A percentile compares a stretch with the other conserved stretches of the same genome.
phyloP scores from a whole-genome alignment of 2,329 filamentous ascomycete genomes.

The Aspergillus udagawae region DNA sequence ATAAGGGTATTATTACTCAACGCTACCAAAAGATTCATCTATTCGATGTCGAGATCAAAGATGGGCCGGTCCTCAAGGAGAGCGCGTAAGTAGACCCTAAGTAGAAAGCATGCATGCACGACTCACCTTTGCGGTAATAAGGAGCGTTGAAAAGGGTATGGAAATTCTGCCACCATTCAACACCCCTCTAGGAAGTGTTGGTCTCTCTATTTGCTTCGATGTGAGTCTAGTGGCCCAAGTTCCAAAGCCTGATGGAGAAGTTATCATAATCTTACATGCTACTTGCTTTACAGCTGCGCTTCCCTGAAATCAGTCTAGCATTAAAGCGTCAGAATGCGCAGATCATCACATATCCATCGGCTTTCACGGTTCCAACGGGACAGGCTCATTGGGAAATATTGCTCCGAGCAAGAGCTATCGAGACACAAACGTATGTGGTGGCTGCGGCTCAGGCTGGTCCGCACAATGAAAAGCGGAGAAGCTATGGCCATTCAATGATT shows the following conservation, averaged over 20 bases:
- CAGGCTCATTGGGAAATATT: constrained; percentile 80
- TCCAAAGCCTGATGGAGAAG: not conserved
- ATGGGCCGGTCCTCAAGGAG: constrained; percentile 58
- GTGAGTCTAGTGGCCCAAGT: constrained; percentile 29
- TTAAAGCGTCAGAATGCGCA: constrained; percentile 66
- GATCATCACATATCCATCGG: constrained; percentile 79
- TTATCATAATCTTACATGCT: not conserved
- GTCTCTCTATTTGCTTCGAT: constrained; percentile 85
- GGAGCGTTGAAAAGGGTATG: constrained; percentile 64
- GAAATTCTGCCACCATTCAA: constrained; percentile 65
- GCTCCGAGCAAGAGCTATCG: constrained; percentile 75
- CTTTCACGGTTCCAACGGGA: constrained; percentile 84
- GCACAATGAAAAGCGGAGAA: constrained; percentile 71
- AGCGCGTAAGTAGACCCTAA: constrained; percentile 42
- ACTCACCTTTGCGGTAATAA: constrained; percentile 11
- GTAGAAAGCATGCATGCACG: not conserved
- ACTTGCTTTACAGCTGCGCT: constrained; percentile 55
- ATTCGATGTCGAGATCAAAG: constrained; percentile 67
- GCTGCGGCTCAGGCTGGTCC: constrained; percentile 77
- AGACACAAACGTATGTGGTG: constrained; percentile 82
- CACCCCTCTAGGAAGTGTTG: constrained; percentile 70
- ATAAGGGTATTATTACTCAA: constrained; percentile 54
- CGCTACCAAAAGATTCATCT: constrained; percentile 87
- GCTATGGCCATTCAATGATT: constrained; percentile 82
- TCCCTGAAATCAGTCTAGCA: constrained; percentile 68